Percentiles rank a stretch among this genome's conserved stretches.
These are phyloP conservation scores for Waltergamsia citrina DNA, from an alignment of 2,329 filamentous ascomycete species.

Conservation along the genomic window DNA sequence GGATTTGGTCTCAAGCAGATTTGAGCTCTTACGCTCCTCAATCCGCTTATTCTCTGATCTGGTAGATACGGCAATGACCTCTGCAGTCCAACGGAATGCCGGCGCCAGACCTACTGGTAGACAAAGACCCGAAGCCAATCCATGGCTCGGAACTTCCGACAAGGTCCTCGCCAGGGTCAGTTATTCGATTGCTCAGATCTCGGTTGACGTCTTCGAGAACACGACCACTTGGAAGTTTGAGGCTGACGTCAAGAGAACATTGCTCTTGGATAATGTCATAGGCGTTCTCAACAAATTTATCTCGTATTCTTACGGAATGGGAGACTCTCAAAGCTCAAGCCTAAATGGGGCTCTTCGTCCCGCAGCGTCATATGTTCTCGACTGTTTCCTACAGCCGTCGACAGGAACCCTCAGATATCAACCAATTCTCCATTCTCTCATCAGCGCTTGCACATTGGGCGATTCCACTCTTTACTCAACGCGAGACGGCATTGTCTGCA, in stretches of 20 bases:
- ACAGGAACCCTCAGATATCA: constrained; percentile 65
- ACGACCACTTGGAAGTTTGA: constrained; percentile 79
- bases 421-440: constrained; percentile 63
- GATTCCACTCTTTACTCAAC: constrained; percentile 53
- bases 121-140: constrained; percentile 36
- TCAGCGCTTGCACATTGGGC: constrained; percentile 35
- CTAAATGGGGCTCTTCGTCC: constrained; percentile 56
- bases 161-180: constrained; percentile 65
- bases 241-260: constrained; percentile 54
- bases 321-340: constrained; percentile 40
- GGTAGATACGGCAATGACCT: constrained; percentile 64
- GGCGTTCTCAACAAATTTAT: constrained; percentile 64
- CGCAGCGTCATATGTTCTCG: constrained; percentile 66
- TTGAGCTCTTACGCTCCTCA: constrained; percentile 67
- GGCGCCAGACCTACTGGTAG: constrained; percentile 37
- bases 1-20: constrained; percentile 68
- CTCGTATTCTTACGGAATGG: constrained; percentile 64
- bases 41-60: constrained; percentile 66
- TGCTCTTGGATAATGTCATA: constrained; percentile 60
- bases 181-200: constrained; percentile 61
- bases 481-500: constrained; percentile 42
- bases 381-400: constrained; percentile 64
- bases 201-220: constrained; percentile 79
- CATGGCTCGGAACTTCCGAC: constrained; percentile 67
- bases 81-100: constrained; percentile 57